phyloP scores from a whole-genome alignment of 73 alveolate species.

The Chromera velia region DNA sequence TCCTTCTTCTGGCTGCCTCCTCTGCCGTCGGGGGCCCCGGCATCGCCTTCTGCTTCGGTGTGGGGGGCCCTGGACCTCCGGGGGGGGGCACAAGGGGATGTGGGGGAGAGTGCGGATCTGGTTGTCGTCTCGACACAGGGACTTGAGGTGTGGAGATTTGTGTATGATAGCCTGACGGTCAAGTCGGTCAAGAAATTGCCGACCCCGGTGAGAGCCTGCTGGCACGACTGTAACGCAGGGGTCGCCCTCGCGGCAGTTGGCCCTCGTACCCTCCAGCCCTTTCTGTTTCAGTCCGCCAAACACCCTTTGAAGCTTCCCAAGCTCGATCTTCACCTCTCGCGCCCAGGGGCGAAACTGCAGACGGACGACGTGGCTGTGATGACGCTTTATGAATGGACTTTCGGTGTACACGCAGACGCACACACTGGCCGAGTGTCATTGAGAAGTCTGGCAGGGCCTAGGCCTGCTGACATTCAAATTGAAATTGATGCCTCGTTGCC shows the following conservation, averaged over 20 bases:
- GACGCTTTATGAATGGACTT: slow-evolving; percentile 29
- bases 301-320: slow-evolving; percentile 24
- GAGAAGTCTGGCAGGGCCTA: not conserved
- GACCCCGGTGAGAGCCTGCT: slow-evolving; percentile 13
- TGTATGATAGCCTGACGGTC: not conserved
- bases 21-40: slow-evolving; percentile 6
- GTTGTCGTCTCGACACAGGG: slow-evolving; percentile 30
- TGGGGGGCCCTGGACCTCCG: no score
- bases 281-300: not conserved
- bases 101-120: slow-evolving; percentile 4
- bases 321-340: slow-evolving; percentile 21
- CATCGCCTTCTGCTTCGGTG: not conserved
- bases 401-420: slow-evolving; percentile 36
- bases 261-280: slow-evolving; percentile 31
- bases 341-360: slow-evolving; percentile 19
- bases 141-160: slow-evolving; percentile 5
- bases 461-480: no score
- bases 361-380: slow-evolving; percentile 25
- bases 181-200: slow-evolving; percentile 14
- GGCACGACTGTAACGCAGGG: slow-evolving; percentile 17
- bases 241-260: slow-evolving; percentile 17
- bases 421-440: not conserved
- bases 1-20: slow-evolving; percentile 40
- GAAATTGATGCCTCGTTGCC: no score
- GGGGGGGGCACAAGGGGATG: no score